Conservation (phyloP, 176 grass and related monocot genomes). For the Lolium multiflorum region DNA sequence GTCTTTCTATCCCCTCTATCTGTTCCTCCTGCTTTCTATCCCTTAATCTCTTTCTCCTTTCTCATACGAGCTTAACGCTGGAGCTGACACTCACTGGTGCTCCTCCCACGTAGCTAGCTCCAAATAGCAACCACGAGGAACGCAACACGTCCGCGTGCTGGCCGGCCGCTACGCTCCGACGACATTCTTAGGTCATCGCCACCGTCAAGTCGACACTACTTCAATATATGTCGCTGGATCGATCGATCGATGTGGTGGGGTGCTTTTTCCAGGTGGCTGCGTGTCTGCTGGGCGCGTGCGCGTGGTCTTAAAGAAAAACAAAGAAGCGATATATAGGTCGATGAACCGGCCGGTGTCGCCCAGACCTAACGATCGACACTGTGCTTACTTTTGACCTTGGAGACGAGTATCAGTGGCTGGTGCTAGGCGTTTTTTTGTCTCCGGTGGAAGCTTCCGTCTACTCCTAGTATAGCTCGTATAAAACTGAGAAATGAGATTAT, state of each 20-base stretch:
- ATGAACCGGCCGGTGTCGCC: background rate
- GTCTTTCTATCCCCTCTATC: constrained; percentile 1
- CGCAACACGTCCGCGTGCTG: constrained; percentile 1
- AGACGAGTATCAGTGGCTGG: background rate
- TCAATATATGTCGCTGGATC: background rate
- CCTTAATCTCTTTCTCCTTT: background rate
- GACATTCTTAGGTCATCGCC: constrained; percentile 34
- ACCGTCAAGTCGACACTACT: constrained; percentile 21
- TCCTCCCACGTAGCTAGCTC: background rate
- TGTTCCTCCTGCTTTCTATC: background rate
- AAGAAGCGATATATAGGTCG: background rate
- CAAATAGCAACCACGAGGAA: background rate
- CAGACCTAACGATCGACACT: background rate
- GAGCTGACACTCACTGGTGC: background rate
- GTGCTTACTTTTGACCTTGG: background rate
- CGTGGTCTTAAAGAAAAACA: background rate
- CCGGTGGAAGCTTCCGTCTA: background rate
- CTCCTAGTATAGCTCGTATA: background rate
- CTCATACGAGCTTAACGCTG: background rate
- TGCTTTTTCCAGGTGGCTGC: constrained; percentile 12
- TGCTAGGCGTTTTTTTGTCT: background rate
- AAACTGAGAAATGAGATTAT: too few species aligned
- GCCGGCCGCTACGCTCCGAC: background rate
- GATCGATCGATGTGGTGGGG: background rate
- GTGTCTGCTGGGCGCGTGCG: background rate